A percentile compares a stretch with the other conserved stretches of the same genome.
Evolutionary conservation across 2,329 filamentous ascomycete species (phyloP).

Genomic region (Phaeosphaeria sp.): DNA sequence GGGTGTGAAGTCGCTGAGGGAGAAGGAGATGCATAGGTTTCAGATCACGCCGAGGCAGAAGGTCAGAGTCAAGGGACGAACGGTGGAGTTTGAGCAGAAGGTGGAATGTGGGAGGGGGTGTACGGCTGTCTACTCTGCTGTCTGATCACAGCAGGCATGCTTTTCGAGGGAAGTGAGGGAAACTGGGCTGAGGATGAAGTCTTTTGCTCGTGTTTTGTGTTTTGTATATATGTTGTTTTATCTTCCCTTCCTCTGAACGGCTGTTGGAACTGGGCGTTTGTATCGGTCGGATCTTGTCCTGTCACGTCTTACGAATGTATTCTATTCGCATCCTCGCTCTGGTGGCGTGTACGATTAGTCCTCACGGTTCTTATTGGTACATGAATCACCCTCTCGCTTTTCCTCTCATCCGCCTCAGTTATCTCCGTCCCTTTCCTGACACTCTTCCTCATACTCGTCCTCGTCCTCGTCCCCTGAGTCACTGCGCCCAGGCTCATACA

Average conservation of each 20-base stretch:
- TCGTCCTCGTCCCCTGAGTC: background rate
- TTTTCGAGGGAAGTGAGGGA: too few species aligned
- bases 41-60: conserved; percentile 80
- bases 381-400: background rate
- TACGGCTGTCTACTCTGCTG: conserved; percentile 57
- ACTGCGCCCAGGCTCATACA: background rate
- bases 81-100: conserved; percentile 80
- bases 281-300: background rate
- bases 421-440: background rate
- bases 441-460: background rate
- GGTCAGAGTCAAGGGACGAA: conserved; percentile 72
- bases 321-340: background rate
- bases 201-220: background rate
- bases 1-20: conserved; percentile 55
- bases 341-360: too few species aligned
- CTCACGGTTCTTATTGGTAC: too few species aligned
- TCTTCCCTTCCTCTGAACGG: background rate
- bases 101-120: conserved; percentile 88
- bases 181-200: background rate
- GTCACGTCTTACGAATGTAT: background rate
- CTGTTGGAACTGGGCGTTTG: background rate
- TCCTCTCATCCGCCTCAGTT: background rate
- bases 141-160: too few species aligned
- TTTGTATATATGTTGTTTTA: background rate
- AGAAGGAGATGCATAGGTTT: conserved; percentile 74